Percentiles rank a stretch among this genome's conserved stretches.
Conservation (phyloP, 306 rosid genomes). For the Benincasa hispida region DNA sequence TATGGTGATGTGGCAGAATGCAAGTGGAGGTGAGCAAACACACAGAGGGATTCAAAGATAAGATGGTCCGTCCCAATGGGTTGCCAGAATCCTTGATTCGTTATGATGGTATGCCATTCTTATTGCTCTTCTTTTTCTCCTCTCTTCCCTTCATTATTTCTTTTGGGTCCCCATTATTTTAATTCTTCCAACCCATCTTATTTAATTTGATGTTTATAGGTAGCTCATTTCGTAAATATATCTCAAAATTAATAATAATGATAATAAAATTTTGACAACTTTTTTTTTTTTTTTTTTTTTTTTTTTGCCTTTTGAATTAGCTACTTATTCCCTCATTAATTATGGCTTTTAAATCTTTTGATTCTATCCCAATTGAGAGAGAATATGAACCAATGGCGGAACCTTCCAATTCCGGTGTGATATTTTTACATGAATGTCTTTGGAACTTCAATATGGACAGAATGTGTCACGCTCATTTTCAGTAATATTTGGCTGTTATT, state of each 20-base stretch:
- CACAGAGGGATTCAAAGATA: slow-evolving; percentile 84
- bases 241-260: background rate
- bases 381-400: background rate
- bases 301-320: too few species aligned
- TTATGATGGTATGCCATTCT: slow-evolving; percentile 54
- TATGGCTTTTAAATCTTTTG: background rate
- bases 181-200: background rate
- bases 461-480: background rate
- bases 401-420: background rate
- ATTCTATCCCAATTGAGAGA: background rate
- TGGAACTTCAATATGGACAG: too few species aligned
- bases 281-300: too few species aligned
- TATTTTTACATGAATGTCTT: background rate
- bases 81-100: slow-evolving; percentile 87
- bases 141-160: background rate
- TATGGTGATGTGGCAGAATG: slow-evolving; percentile 51
- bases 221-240: background rate
- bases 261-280: background rate
- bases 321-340: background rate
- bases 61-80: slow-evolving; percentile 89
- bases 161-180: background rate
- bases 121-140: background rate
- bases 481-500: background rate
- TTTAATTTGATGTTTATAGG: background rate
- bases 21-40: slow-evolving; percentile 99